Percentiles rank a stretch among this genome's conserved stretches.
phyloP scores from a whole-genome alignment of 805 yeast species.

The Ogataea angusta region DNA sequence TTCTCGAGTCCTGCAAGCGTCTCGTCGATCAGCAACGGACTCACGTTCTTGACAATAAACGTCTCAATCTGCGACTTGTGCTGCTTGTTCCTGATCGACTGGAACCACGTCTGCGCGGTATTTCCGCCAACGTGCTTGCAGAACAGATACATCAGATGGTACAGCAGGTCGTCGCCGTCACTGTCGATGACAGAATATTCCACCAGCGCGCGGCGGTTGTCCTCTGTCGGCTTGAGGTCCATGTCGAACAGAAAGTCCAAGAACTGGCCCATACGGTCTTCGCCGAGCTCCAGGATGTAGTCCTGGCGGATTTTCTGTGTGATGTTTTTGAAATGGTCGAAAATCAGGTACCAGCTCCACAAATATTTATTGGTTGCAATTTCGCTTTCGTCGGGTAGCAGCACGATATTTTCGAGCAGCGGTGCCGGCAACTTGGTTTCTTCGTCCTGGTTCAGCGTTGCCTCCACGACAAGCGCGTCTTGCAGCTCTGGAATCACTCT shows the following conservation, averaged over 20 bases:
- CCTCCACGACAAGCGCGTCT: constrained; percentile 60
- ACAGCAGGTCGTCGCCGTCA: constrained; percentile 26
- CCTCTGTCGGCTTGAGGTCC: constrained; percentile 33
- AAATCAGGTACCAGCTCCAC: constrained; percentile 67
- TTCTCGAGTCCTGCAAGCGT: constrained; percentile 43
- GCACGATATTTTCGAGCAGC: constrained; percentile 37
- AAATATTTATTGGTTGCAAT: constrained; percentile 41
- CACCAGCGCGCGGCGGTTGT: constrained; percentile 28
- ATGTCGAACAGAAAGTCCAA: constrained; percentile 54
- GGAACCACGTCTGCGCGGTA: constrained; percentile 64
- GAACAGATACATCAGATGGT: constrained; percentile 50
- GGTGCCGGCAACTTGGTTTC: constrained; percentile 38
- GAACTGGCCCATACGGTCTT: constrained; percentile 45
- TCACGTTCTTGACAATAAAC: constrained; percentile 57
- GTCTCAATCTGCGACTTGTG: constrained; percentile 57
- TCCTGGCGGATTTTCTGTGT: constrained; percentile 61
- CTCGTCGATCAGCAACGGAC: constrained; percentile 58
- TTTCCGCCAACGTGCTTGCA: constrained; percentile 59
- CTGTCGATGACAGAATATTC: constrained; percentile 19
- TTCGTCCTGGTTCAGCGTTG: constrained; percentile 45
- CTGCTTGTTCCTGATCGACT: constrained; percentile 64
- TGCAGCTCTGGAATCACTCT: constrained; percentile 44
- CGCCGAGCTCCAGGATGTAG: constrained; percentile 57
- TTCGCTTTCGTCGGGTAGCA: constrained; percentile 39
- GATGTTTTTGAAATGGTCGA: constrained; percentile 59